Conservation (phyloP, 2,329 filamentous ascomycete species). For the Fusarium torulosum region DNA sequence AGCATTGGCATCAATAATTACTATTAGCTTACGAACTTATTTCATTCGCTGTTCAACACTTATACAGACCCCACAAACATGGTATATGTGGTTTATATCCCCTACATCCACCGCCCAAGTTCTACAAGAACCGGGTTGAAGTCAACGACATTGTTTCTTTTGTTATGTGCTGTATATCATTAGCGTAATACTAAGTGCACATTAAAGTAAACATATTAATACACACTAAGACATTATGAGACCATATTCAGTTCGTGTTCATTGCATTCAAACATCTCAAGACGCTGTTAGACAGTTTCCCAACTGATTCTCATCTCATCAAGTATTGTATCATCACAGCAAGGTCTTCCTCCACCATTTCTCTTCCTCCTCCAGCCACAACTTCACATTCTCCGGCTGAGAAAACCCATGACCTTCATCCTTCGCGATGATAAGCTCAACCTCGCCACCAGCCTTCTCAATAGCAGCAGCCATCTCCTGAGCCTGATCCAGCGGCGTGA, state of each 20-base stretch:
- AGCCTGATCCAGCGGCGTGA: conserved; percentile 70
- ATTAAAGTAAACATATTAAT: too few relatives aligned
- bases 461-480: conserved; percentile 64
- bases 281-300: not conserved
- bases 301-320: not conserved
- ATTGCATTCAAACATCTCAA: too few relatives aligned
- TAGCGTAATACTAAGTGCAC: too few relatives aligned
- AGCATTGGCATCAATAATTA: not conserved
- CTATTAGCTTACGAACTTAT: not conserved
- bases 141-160: too few relatives aligned
- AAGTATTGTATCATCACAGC: conserved; percentile 34
- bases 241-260: too few relatives aligned
- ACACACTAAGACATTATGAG: too few relatives aligned
- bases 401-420: conserved; percentile 66
- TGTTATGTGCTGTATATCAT: too few relatives aligned
- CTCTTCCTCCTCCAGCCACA: conserved; percentile 60
- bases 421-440: conserved; percentile 61
- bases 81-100: too few relatives aligned
- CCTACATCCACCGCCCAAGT: too few relatives aligned
- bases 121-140: too few relatives aligned
- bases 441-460: conserved; percentile 56
- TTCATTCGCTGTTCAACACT: not conserved
- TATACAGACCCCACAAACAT: too few relatives aligned
- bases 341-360: conserved; percentile 61
- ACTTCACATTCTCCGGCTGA: conserved; percentile 55